Percentiles rank a stretch among this genome's conserved stretches.
These are phyloP conservation scores for Triticum monococcum DNA, from an alignment of 176 grass and related monocot species.

Conservation along the genomic window DNA sequence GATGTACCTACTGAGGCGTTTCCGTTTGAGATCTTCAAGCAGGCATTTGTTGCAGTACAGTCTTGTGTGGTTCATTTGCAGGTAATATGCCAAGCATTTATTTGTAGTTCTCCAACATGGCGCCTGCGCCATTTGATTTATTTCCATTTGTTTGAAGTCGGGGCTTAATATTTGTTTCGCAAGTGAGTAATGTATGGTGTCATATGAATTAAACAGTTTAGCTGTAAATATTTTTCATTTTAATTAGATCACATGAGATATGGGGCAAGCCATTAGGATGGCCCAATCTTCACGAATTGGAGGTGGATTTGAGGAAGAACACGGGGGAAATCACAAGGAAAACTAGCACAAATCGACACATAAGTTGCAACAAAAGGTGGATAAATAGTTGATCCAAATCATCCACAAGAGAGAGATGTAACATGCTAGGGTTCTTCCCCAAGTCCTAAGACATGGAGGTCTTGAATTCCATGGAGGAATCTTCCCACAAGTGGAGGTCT, in stretches of 20 bases:
- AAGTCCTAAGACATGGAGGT: no score
- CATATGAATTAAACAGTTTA: not conserved
- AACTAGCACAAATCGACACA: no score
- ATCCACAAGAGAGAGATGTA: no score
- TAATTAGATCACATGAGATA: not conserved
- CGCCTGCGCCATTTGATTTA: not conserved
- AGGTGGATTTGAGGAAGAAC: no score
- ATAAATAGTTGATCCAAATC: no score
- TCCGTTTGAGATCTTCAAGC: conserved; percentile 95
- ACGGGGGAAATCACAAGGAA: no score
- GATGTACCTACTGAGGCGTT: conserved; percentile 97
- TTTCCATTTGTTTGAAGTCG: not conserved
- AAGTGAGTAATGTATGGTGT: not conserved
- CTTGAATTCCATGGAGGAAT: no score
- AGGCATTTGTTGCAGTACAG: conserved; percentile 99
- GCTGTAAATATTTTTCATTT: not conserved
- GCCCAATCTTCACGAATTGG: no score
- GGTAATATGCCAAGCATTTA: conserved; percentile 44
- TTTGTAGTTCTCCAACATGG: not conserved
- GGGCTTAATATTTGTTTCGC: conserved; percentile 8
- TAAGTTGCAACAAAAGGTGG: no score
- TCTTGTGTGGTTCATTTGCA: conserved; percentile 98
- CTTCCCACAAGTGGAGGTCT: no score
- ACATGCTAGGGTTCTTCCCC: no score
- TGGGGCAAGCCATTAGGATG: no score